Evolutionary conservation across 2,329 filamentous ascomycete species (phyloP).

Genomic region (Epichloe gansuensis): DNA sequence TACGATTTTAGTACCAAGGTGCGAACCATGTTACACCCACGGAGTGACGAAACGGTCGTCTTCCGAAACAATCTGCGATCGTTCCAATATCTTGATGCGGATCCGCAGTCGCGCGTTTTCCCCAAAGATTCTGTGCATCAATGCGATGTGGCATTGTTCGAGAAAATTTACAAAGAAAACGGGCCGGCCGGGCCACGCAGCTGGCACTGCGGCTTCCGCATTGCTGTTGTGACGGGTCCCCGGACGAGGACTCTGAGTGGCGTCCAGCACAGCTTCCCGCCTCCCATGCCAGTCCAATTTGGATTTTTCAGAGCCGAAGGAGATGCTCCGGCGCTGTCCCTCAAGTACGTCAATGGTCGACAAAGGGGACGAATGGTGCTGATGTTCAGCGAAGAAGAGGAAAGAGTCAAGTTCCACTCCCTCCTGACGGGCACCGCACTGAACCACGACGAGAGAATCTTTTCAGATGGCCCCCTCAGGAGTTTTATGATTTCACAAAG

Average conservation of each 20-base stretch:
- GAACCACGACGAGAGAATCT: constrained; percentile 54
- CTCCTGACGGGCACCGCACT: constrained; percentile 62
- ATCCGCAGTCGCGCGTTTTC: constrained; percentile 57
- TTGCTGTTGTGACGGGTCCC: constrained; percentile 66
- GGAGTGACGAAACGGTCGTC: constrained; percentile 54
- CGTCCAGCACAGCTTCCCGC: constrained; percentile 55
- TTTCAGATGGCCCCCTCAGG: constrained; percentile 53
- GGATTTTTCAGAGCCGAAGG: constrained; percentile 62
- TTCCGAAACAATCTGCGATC: constrained; percentile 58
- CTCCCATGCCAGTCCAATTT: constrained; percentile 59
- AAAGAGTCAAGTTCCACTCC: constrained; percentile 58
- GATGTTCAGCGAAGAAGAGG: constrained; percentile 61
- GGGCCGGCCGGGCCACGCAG: constrained; percentile 60
- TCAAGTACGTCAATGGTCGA: constrained; percentile 56
- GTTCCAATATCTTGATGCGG: constrained; percentile 71
- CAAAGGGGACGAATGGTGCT: constrained; percentile 61
- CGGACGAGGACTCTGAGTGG: constrained; percentile 66
- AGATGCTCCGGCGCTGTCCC: constrained; percentile 53
- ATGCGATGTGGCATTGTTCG: constrained; percentile 65
- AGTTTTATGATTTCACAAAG: constrained; percentile 49
- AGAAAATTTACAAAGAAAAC: constrained; percentile 52
- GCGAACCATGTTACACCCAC: constrained; percentile 55
- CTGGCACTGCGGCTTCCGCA: constrained; percentile 66
- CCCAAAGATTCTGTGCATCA: constrained; percentile 59
- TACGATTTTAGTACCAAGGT: constrained; percentile 74